Evolutionary conservation across 257 asterid species (phyloP), one percentile per base, ranked within the genome.

Genomic region (Cinchona pubescens): DNA sequence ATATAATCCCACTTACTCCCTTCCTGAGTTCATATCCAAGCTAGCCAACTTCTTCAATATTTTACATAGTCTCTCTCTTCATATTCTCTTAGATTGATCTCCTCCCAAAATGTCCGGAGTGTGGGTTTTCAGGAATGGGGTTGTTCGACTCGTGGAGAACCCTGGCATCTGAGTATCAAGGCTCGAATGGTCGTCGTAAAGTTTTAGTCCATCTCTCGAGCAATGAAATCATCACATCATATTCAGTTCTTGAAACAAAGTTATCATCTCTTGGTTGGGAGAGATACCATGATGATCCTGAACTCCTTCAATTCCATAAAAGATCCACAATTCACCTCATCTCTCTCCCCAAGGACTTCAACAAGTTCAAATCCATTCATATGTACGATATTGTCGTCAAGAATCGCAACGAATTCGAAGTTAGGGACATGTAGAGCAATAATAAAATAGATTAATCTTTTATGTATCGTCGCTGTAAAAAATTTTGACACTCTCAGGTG

Each of bases 221-320:
- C 25, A 74, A 81, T 23, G 89, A 85, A 11, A 76, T 71, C 35
- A 81, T 85, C 21, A 67, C 87, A 51, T 83, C 89, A 14, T 85
- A 85, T 53, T 76, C 76, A 12, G 51, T 71, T 35, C 87, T 85
- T 5, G 89, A 85, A 51, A 74, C 76, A 25, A 85, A 76, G 73
- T 67, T 85, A 34, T 15, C 43, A 4, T 67, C 79, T 2, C 80
- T 85, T 12, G 89, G 89, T 16, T 85, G 89, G 89, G 89, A 85
- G 76, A 83, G 89, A 46, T 85, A 85, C 30, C 81, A 85, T 58
- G 87, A 85, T 38, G 89, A 85, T 42, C 89, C 87, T 7, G 87
- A 81, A 16, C 85, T 85, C 46, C 84, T 83, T 49, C 89, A 85
- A 49, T 85, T 73, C 78, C 89, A 85, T 32, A 85, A 85, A 71